Evolutionary conservation across 306 rosid species (phyloP).

Genomic region (Macrotyloma uniflorum): DNA sequence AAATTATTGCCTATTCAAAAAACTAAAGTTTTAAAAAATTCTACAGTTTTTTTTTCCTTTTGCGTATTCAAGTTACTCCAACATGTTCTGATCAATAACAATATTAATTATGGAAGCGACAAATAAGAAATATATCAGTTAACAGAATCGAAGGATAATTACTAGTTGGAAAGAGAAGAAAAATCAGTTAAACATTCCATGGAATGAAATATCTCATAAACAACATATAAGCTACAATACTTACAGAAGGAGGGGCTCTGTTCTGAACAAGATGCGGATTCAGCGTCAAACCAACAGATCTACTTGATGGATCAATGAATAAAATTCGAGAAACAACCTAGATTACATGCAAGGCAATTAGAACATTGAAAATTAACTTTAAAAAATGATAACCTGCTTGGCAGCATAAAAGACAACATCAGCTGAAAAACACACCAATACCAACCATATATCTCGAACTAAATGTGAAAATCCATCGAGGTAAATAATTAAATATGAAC

Average conservation of each 20-base stretch:
- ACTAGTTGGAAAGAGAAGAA: neutral
- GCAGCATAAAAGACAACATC: constrained; percentile 25
- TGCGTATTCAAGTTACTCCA: neutral
- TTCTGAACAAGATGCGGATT: constrained; percentile 86
- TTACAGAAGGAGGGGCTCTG: constrained; percentile 79
- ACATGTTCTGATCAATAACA: constrained; percentile 15
- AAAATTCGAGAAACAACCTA: constrained; percentile 86
- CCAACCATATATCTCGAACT: neutral
- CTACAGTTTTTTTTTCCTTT: neutral
- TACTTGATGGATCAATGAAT: constrained; percentile 87
- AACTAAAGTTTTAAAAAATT: neutral
- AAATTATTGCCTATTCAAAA: neutral
- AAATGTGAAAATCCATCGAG: neutral
- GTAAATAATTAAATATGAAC: constrained; percentile 10
- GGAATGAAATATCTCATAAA: constrained; percentile 4
- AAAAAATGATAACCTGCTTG: constrained; percentile 1
- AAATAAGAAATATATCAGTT: constrained; percentile 22
- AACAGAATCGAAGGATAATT: neutral
- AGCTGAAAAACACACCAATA: constrained; percentile 8
- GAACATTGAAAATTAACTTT: constrained; percentile 18
- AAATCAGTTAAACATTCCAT: neutral
- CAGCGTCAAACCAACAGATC: constrained; percentile 95
- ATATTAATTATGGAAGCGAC: constrained; percentile 12
- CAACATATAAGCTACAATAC: constrained; percentile 39
- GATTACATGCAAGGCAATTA: constrained; percentile 33